A percentile compares a stretch with the other conserved stretches of the same genome.
Conservation (phyloP, 2,329 filamentous ascomycete species). For the Fusarium nygamai region DNA sequence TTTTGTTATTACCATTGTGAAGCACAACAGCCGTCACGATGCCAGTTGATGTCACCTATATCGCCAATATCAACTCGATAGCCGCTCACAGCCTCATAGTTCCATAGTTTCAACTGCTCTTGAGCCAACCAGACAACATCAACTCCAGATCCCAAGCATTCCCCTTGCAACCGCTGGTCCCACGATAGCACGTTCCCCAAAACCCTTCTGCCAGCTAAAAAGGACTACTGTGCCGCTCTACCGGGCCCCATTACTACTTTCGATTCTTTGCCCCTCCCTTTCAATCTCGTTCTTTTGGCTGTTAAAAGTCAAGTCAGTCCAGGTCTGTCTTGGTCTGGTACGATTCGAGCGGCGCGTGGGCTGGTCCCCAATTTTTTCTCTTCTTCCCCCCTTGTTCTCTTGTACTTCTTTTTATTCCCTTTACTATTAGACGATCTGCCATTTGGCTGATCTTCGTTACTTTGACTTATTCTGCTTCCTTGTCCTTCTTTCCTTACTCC, state of each 20-base stretch:
- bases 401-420: constrained; percentile 19
- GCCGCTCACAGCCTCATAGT: constrained; percentile 11
- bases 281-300: constrained; percentile 24
- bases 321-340: constrained; percentile 38
- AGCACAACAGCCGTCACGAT: constrained; percentile 29
- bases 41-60: constrained; percentile 28
- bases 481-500: background rate
- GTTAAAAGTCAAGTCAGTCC: constrained; percentile 29
- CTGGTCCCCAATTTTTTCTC: constrained; percentile 38
- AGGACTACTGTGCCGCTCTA: constrained; percentile 15
- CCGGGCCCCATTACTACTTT: constrained; percentile 34
- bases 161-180: constrained; percentile 7
- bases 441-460: constrained; percentile 23
- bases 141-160: constrained; percentile 7
- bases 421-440: constrained; percentile 23
- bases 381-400: constrained; percentile 22
- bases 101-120: background rate
- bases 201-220: constrained; percentile 7
- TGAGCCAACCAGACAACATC: constrained; percentile 33
- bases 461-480: constrained; percentile 20
- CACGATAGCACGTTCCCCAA: constrained; percentile 8
- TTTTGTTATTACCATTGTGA: constrained; percentile 16
- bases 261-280: constrained; percentile 5
- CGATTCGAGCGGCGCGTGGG: constrained; percentile 41
- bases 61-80: constrained; percentile 12